Evolutionary conservation across 129 eudicot species (phyloP), one percentile per base, ranked within the genome.

Genomic region (Arctium minus): DNA sequence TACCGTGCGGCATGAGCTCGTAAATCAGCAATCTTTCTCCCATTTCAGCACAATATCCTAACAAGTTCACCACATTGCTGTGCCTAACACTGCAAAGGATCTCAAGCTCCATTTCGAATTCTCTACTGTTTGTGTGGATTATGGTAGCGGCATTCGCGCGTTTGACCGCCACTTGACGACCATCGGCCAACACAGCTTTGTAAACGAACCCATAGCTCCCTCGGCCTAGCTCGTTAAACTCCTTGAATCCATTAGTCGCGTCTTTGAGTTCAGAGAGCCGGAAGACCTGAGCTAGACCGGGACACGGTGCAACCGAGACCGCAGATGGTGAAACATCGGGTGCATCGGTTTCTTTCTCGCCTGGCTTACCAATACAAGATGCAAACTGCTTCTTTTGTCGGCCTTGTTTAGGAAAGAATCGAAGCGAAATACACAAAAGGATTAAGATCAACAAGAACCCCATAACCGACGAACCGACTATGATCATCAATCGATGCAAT

Each of bases 121-220:
- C 96, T 8, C 99, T 80, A 69, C 90, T 93, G 73, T 93, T 93
- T 6, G 95, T 91, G 89, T 91, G 98, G 80, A 96, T 96, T 40
- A 96, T 96, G 0, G 99, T 96, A 4, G 99, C 99, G 4, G 99
- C 99, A 70, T 96, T 96, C 7, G 99, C 99, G 22, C 99, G 88
- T 72, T 96, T 96, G 12, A 96, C 97, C 7, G 98, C 99, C 73
- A 96, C 97, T 31, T 91, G 98, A 67, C 92, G 86, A 65, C 99
- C 98, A 74, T 96, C 98, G 0, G 97, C 76, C 17, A 96, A 90
- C 72, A 89, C 79, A 37, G 99, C 99, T 87, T 86, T 91, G 88
- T 96, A 96, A 35, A 96, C 99, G 72, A 96, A 96, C 27, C 99
- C 99, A 65, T 96, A 93, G 78, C 99, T 96, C 38, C 99, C 99